A percentile compares a stretch with the other conserved stretches of the same genome.
These are phyloP conservation scores for Drosera spatulata DNA, from an alignment of 179 eudicot species.

Conservation along the genomic window DNA sequence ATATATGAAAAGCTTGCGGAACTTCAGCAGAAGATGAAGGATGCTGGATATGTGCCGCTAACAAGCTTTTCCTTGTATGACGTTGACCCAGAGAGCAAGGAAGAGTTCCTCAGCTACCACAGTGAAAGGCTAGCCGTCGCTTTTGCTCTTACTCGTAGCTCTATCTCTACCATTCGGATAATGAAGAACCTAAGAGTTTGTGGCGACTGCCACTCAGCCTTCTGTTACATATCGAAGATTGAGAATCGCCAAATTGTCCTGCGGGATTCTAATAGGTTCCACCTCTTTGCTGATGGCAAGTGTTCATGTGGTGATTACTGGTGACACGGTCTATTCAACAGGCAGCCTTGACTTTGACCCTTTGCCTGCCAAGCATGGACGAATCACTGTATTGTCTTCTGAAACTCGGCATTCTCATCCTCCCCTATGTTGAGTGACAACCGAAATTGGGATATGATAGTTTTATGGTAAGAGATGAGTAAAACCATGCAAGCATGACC, in stretches of 20 bases:
- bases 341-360: no score
- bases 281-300: conserved; percentile 53
- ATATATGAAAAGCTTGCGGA: conserved; percentile 45
- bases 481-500: no score
- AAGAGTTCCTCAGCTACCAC: conserved; percentile 62
- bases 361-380: no score
- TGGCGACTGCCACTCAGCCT: conserved; percentile 66
- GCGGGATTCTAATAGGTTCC: conserved; percentile 61
- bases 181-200: conserved; percentile 76
- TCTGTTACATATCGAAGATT: conserved; percentile 47
- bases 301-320: conserved; percentile 78
- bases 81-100: conserved; percentile 60
- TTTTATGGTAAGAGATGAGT: no score
- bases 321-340: conserved; percentile 11
- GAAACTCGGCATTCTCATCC: no score
- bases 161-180: conserved; percentile 41
- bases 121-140: conserved; percentile 77
- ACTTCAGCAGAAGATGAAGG: conserved; percentile 45
- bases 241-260: conserved; percentile 45
- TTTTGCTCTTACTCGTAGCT: conserved; percentile 49
- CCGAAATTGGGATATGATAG: no score
- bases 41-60: conserved; percentile 53
- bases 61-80: conserved; percentile 46
- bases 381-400: no score
- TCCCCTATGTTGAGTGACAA: no score